These are phyloP conservation scores for Blumeria graminis DNA, from an alignment of 2,329 filamentous ascomycete species.

Conservation along the genomic window DNA sequence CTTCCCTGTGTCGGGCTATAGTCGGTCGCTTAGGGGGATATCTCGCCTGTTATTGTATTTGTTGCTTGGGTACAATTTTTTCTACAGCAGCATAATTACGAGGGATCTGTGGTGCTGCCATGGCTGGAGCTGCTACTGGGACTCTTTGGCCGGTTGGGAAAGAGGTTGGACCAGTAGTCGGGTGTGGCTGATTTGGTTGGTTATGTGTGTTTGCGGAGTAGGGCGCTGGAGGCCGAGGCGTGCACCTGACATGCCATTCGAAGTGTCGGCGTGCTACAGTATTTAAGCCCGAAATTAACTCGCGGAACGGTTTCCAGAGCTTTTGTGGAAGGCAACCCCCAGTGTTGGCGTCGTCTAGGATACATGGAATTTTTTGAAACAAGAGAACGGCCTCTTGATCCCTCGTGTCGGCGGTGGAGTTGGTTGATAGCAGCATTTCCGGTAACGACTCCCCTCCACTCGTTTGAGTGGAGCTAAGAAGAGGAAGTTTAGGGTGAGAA, in stretches of 20 bases:
- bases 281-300: background rate
- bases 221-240: background rate
- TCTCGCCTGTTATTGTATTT: too few species aligned
- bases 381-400: background rate
- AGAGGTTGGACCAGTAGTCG: too few species aligned
- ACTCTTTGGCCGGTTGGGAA: too few species aligned
- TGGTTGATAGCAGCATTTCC: background rate
- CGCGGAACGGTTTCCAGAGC: background rate
- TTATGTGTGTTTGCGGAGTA: too few species aligned
- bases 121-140: too few species aligned
- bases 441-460: background rate
- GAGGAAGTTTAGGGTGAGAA: background rate
- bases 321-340: background rate
- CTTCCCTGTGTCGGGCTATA: background rate
- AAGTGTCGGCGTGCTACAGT: background rate
- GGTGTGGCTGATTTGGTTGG: too few species aligned
- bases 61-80: too few species aligned
- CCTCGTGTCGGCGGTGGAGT: background rate
- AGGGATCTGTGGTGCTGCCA: too few species aligned
- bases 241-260: background rate
- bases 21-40: too few species aligned
- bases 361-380: background rate
- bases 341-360: background rate
- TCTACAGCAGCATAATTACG: too few species aligned
- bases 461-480: background rate